Evolutionary conservation across 2,329 filamentous ascomycete genomes (phyloP), one percentile per base, ranked within the genome.

Genomic region (Lachnellula willkommii): DNA sequence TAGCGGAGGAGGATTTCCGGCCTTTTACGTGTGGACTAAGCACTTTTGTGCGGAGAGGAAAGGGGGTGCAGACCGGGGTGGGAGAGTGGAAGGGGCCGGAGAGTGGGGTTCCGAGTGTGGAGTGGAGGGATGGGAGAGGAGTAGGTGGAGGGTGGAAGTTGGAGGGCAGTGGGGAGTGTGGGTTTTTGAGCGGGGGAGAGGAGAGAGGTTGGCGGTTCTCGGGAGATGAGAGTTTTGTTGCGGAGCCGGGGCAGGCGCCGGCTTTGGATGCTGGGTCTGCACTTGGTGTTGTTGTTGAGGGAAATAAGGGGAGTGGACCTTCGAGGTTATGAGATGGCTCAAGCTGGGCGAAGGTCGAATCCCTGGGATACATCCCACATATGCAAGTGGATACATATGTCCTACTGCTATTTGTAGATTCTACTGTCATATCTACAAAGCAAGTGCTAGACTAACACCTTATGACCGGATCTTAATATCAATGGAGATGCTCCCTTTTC

Each of bases 21-120:
- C 90, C 90, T 58, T 95, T 87, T 70, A 96, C 91, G 1, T 93
- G 90, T 67, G 86, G 89, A 0, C 70, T 96, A 65, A 91, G 84
- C 63, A 83, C 83, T 40, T 96, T 85, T 71, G 73, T 73, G 42
- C 72, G 83, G 51, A 74, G 74, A 56, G 60, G 54, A 37, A 75
- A 63, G 69, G 73, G 57, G 70, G 73, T 51, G 63, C 62, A 64
- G 24, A 42, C 22, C 11, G 54, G 55, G 43, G 51, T 66, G 46
- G 42, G 76, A 61, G 71, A 73, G 55, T 75, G 76, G 60, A 66
- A 68, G 61, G 56, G 71, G 65, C 50, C 72, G 68, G 63, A 67
- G 54, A 60, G 52, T 17, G 60, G 67, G 20, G 72, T 75, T 49
- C 77, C 72, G 1, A 66, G 67, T 56, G 60, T 78, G 17, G 67